Base-by-base conservation (phyloP, 306 rosid species). In the Boehmeria nivea region DNA sequence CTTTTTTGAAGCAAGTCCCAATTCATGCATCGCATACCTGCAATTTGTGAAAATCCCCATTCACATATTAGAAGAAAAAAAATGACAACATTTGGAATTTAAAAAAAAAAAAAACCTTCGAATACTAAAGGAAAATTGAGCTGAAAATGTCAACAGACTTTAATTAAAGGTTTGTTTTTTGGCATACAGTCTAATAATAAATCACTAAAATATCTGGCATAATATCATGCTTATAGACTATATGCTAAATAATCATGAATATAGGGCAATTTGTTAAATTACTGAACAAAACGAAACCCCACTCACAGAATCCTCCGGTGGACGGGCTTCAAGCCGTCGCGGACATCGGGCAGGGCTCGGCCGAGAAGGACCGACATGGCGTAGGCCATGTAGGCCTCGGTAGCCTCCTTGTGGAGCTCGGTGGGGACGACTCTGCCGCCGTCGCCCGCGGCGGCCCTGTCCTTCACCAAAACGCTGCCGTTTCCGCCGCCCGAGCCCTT, bases 1-100 rank as follows among this genome's bases (percentile, higher is more conserved):
- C 68, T 83, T 91, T 61, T 78, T 77, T 2, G 99, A 91, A 19
- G 87, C 60, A 66, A 91, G 87, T 27, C 99, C 91, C 52, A 91
- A 80, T 76, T 87, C 99, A 25, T 91, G 96, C 99, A 91, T 91
- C 31, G 99, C 99, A 67, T 74, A 91, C 68, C 99, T 87, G 83
- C 48, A 57, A 54, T 60, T 49, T 12, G 40, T 16, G 22, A 26
- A 38, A 1, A 61, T 6, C 10, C 7, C 3, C 11, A 13, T n/a
- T n/a, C 6, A 40, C 45, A 52, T 6, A 10, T 22, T 24, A 25
- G 51, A n/a, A n/a, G n/a, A n/a, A n/a, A n/a, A n/a, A n/a, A n/a
- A n/a, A n/a, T n/a, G n/a, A n/a, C n/a, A n/a, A n/a, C n/a, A n/a
- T n/a, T n/a, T n/a, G n/a, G n/a, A n/a, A n/a, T n/a, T n/a, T n/a